Evolutionary conservation across 2,329 filamentous ascomycete genomes (phyloP).

Genomic region (Nectriaceae sp.): DNA sequence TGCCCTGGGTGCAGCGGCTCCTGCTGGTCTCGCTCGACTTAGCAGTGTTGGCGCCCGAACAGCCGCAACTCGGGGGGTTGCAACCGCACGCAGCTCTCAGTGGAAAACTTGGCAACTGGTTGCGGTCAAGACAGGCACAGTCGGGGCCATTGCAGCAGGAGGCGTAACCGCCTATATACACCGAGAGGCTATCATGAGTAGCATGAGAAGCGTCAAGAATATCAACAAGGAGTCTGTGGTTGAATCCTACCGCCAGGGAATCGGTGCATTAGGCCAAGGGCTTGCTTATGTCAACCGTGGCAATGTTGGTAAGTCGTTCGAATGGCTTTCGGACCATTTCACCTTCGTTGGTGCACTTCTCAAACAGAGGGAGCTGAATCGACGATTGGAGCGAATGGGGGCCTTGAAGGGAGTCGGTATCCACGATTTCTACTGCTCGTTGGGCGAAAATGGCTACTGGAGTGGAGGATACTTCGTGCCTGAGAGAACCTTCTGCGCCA

Average conservation of each 20-base stretch:
- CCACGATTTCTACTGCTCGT: slow-evolving; percentile 73
- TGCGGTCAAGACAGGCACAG: slow-evolving; percentile 79
- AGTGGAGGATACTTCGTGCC: slow-evolving; percentile 60
- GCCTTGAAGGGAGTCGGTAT: slow-evolving; percentile 66
- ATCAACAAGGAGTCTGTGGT: slow-evolving; percentile 50
- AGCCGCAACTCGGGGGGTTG: slow-evolving; percentile 17
- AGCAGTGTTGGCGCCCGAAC: slow-evolving; percentile 16
- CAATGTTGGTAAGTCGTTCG: slow-evolving; percentile 67
- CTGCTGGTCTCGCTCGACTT: slow-evolving; percentile 42
- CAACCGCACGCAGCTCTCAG: slow-evolving; percentile 35
- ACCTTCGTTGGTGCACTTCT: slow-evolving; percentile 83
- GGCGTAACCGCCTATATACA: slow-evolving; percentile 81
- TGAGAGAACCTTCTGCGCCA: slow-evolving; percentile 78
- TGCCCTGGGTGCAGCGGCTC: slow-evolving; percentile 50
- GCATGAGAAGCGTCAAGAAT: slow-evolving; percentile 47
- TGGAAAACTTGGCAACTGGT: slow-evolving; percentile 63
- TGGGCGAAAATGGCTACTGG: slow-evolving; percentile 71
- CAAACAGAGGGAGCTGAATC: slow-evolving; percentile 70
- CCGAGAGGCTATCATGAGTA: slow-evolving; percentile 64
- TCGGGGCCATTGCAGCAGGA: slow-evolving; percentile 78
- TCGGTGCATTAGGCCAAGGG: slow-evolving; percentile 53
- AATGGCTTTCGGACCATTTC: slow-evolving; percentile 80
- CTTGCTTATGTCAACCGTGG: slow-evolving; percentile 59
- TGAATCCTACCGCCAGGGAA: slow-evolving; percentile 50
- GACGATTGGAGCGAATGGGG: slow-evolving; percentile 65